A percentile compares a stretch with the other conserved stretches of the same genome.
These are phyloP conservation scores for Glycine tomentella DNA, from an alignment of 306 rosid genomes.

Conservation along the genomic window DNA sequence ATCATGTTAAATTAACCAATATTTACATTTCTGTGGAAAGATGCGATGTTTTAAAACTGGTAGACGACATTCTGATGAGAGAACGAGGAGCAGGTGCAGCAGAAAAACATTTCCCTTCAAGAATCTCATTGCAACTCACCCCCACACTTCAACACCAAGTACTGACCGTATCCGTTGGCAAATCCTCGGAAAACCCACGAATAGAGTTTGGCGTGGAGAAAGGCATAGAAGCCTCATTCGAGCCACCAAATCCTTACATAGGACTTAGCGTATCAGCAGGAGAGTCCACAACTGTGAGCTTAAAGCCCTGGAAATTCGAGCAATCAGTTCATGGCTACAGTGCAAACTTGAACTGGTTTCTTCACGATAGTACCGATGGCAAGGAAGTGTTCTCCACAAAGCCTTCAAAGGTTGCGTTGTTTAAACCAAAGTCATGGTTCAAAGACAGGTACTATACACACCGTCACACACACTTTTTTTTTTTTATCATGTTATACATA, in stretches of 20 bases:
- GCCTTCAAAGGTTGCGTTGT: conserved; percentile 73
- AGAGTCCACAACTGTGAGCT: conserved; percentile 65
- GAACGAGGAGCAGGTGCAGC: conserved; percentile 76
- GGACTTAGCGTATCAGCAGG: conserved; percentile 70
- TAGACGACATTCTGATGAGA: conserved; percentile 67
- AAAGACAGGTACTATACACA: conserved; percentile 61
- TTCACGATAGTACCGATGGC: conserved; percentile 78
- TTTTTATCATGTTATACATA: no score
- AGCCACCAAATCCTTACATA: conserved; percentile 63
- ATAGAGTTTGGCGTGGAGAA: conserved; percentile 70
- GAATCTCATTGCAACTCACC: conserved; percentile 79
- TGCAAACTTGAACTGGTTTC: conserved; percentile 86
- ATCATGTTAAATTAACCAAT: neutral
- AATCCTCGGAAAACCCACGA: conserved; percentile 82
- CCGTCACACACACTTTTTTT: no score
- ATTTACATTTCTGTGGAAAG: conserved; percentile 22
- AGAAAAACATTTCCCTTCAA: conserved; percentile 88
- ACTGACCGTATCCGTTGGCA: conserved; percentile 75
- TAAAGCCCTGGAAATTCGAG: conserved; percentile 94
- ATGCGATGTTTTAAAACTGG: conserved; percentile 72
- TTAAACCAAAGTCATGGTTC: conserved; percentile 89
- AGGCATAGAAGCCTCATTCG: conserved; percentile 76
- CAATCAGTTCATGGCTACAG: conserved; percentile 75
- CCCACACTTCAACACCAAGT: conserved; percentile 74
- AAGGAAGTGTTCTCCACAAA: conserved; percentile 77